These are phyloP conservation scores for Meyerozyma athensensis DNA, from an alignment of 1,139 yeast species.

Conservation along the genomic window DNA sequence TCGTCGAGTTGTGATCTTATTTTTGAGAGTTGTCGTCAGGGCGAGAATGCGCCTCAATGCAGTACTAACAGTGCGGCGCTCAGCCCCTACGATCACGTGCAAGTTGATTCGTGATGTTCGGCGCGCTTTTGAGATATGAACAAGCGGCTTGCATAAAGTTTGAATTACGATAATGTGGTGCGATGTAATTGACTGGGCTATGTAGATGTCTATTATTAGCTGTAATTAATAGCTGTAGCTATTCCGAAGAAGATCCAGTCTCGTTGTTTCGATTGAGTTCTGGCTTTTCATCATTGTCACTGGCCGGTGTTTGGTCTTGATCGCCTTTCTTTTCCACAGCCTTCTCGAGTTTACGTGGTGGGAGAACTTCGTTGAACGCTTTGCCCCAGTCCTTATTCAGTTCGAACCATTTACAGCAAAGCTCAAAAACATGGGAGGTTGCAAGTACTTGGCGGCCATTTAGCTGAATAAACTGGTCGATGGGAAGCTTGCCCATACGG, in stretches of 20 bases:
- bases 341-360: constrained; percentile 61
- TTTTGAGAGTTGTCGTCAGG: constrained; percentile 4
- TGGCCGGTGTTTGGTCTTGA: neutral
- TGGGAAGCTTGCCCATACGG: constrained; percentile 75
- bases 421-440: constrained; percentile 89
- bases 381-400: constrained; percentile 66
- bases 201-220: too few relatives aligned
- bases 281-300: neutral
- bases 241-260: too few relatives aligned
- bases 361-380: constrained; percentile 82
- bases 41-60: constrained; percentile 1
- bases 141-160: too few relatives aligned
- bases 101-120: too few relatives aligned
- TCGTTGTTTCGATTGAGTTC: neutral
- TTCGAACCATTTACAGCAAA: constrained; percentile 79
- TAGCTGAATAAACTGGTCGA: constrained; percentile 75
- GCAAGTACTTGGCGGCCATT: constrained; percentile 88
- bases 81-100: constrained; percentile 3
- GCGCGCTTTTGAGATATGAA: too few relatives aligned
- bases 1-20: constrained; percentile 2
- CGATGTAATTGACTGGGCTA: too few relatives aligned
- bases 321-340: constrained; percentile 8
- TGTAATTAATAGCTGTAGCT: too few relatives aligned
- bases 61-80: neutral
- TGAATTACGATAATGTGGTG: too few relatives aligned